Evolutionary conservation across 108 stramenopile species (phyloP), one percentile per base, ranked within the genome.

Genomic region (Fistulifera pelliculosa): DNA sequence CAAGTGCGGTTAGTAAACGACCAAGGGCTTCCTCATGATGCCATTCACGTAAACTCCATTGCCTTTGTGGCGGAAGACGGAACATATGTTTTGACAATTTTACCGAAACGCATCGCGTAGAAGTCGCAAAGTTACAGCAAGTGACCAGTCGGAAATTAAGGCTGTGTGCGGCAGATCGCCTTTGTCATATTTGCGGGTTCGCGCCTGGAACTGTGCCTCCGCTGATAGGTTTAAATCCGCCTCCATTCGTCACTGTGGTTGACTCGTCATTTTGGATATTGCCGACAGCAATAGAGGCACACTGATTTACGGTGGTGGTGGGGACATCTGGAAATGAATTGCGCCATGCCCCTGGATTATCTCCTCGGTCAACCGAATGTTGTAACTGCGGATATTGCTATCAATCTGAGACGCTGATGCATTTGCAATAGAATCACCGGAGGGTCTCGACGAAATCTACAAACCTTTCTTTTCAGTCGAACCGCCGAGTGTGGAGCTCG

Each of bases 401-500:
- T 6, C 16, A 45, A 17, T 19, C 7, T 21, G 7, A 45, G 11
- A 14, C 12, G 14, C 40, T 41, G 14, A 11, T 41, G 12, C 40
- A 41, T 14, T 11, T 14, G 40, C 40, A 41, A 41, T 13, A 41
- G 11, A 11, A 41, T 14, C 40, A 11, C 14, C 40, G 11, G 14
- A 11, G 11, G 14, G 14, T 41, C 40, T 41, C 11, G 12, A 13
- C 11, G 12, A 13, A 14, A 41, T 14, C 16, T 17, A 45, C 21
- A 51, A 51, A 51, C 50, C 50, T 7, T 51, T 26, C n/a, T 51
- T 51, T 51, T n/a, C 50, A 7, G 24, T 51, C 17, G 50, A 51
- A 27, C 17, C 50, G 12, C 50, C 50, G 22, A 23, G n/a, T 51
- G 15, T 51, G 50, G 50, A 27, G 6, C 2, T 23, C 6, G 50